A percentile compares a stretch with the other conserved stretches of the same genome.
Evolutionary conservation across 2,329 filamentous ascomycete genomes (phyloP).

Genomic region (Plenodomus tracheiphilus): DNA sequence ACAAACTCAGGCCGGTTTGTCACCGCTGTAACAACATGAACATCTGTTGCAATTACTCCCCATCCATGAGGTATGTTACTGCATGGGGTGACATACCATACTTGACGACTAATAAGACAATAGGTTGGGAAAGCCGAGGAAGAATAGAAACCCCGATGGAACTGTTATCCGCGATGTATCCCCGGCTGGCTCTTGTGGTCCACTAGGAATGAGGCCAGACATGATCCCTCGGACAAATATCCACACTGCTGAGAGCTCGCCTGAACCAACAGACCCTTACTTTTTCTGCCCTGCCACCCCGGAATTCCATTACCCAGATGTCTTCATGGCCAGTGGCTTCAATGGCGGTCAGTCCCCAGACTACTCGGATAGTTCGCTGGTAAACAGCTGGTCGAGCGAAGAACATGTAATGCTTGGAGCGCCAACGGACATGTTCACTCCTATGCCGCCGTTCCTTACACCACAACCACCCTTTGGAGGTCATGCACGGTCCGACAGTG

Average conservation of each 20-base stretch:
- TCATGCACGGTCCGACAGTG: constrained; percentile 33
- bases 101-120: constrained; percentile 17
- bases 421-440: constrained; percentile 30
- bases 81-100: background rate
- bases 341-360: constrained; percentile 40
- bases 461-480: constrained; percentile 23
- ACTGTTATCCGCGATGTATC: constrained; percentile 41
- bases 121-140: constrained; percentile 43
- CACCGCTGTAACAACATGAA: constrained; percentile 43
- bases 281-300: constrained; percentile 41
- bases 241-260: constrained; percentile 39
- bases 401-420: constrained; percentile 36
- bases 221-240: constrained; percentile 37
- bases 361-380: constrained; percentile 36
- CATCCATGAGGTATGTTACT: constrained; percentile 42
- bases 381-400: constrained; percentile 36
- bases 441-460: constrained; percentile 29
- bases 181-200: constrained; percentile 36
- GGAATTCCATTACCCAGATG: constrained; percentile 40
- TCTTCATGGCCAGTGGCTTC: constrained; percentile 32
- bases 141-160: constrained; percentile 42
- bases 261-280: constrained; percentile 41
- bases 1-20: constrained; percentile 43
- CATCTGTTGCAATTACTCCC: constrained; percentile 46
- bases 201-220: constrained; percentile 33